A percentile compares a stretch with the other conserved stretches of the same genome.
Conservation (phyloP, 495 filamentous ascomycete species). For the Pyrenopolyporus hunteri region DNA sequence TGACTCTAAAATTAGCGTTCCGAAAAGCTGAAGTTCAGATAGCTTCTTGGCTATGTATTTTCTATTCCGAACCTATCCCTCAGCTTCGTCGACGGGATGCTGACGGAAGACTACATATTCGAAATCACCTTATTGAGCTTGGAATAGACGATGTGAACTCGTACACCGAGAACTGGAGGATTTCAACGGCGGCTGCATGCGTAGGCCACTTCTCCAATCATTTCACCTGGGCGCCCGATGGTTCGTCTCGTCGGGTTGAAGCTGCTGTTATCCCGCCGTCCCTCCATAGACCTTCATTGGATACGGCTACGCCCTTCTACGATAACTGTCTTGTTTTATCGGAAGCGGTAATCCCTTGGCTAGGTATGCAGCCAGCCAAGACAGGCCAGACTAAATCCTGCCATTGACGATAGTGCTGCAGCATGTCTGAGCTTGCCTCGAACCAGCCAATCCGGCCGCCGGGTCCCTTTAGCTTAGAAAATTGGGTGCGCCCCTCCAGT, state of each 20-base stretch:
- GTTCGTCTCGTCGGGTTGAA: slow-evolving; percentile 9
- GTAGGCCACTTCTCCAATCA: slow-evolving; percentile 10
- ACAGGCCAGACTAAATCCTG: slow-evolving; percentile 27
- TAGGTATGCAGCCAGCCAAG: neutral
- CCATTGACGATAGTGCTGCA: slow-evolving; percentile 29
- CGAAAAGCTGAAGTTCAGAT: no score
- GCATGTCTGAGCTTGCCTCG: slow-evolving; percentile 21
- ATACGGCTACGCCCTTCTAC: neutral
- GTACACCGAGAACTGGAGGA: neutral
- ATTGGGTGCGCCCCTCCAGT: slow-evolving; percentile 10
- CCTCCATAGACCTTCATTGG: slow-evolving; percentile 12
- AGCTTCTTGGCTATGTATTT: no score
- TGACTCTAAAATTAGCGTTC: no score
- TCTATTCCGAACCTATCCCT: no score
- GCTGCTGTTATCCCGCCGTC: slow-evolving; percentile 29
- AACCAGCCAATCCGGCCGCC: slow-evolving; percentile 18
- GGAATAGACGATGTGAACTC: neutral
- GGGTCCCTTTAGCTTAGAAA: slow-evolving; percentile 29
- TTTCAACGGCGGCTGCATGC: slow-evolving; percentile 19
- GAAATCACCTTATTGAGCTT: no score
- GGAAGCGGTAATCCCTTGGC: slow-evolving; percentile 16
- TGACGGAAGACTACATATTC: no score
- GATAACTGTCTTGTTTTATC: slow-evolving; percentile 11
- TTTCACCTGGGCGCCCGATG: slow-evolving; percentile 8
- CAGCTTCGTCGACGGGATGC: no score